Base-by-base conservation (phyloP, 2,329 filamentous ascomycete species). In the Ophiostoma piceae region DNA sequence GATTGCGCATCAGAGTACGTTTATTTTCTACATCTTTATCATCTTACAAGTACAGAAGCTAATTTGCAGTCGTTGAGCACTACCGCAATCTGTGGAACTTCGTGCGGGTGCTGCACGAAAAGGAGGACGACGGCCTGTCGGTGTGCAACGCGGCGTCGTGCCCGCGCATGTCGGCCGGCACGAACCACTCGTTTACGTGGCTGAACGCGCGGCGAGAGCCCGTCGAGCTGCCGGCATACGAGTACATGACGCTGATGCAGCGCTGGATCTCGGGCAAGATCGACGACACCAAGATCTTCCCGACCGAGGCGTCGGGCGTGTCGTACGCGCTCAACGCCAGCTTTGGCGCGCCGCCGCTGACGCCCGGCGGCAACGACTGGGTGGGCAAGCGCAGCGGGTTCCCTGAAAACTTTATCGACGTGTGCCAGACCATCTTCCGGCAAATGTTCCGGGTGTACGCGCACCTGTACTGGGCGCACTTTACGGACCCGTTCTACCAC, bases 371-470 rank as follows among this genome's bases (percentile, higher is more conserved):
- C 32, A 22, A 41, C 66, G 65, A 89, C 72, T 72, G 93, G 92
- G 85, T 97, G 70, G 95, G 95, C 76, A 96, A 96, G 82, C 87
- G 91, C 66, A 95, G 92, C 72, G 94, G 94, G 3, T 99, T 99
- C 79, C 95, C 95, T 2, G 88, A 91, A 73, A 91, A 92, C 74
- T 98, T 97, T 79, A 85, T 94, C 75, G 88, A 90, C 72, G 93
- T 97, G 75, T 95, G 94, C 83, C 93, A 96, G 83, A 90, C 90
- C 74, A 95, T 97, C 76, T 94, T 97, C 83, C 91, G 94, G 76
- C 95, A 97, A 81, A 98, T 99, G 90, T 98, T 99, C 84, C 91
- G 95, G 71, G 94, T 97, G 75, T 99, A 99, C 77, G 90, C 95
- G 66, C 95, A 99, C 80, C 88, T 99, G 72, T 99, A 99, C 84